Evolutionary conservation across 192 early-diverging fungal species (phyloP), one percentile per base, ranked within the genome.

Genomic region (Backusella psychrophila): DNA sequence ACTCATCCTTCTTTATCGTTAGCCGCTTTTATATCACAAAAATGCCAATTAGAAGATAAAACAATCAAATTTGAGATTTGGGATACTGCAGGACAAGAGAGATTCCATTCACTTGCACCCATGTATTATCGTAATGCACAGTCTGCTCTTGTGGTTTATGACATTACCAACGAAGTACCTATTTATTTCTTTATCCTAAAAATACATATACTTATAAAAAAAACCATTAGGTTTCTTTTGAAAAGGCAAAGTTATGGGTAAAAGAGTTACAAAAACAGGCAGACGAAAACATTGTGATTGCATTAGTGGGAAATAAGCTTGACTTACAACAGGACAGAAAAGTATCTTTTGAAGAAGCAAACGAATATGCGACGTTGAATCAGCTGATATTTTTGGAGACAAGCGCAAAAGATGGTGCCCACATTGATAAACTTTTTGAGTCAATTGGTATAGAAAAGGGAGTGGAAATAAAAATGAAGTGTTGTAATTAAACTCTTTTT

Each of bases 71-170:
- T 95, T 67, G 90, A 93, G 78, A 93, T 94, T 66, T 95, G 93
- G 94, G 94, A 95, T 75, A 95, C 94, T 6, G 97, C 97, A 46
- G 97, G 97, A 46, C 97, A 99, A 87, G 97, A 99, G 82, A 86
- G 97, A 67, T 99, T 98, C 85, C 96, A 97, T 76, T 76, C 78
- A n/a, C 67, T 98, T 95, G 65, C 88, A 96, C 68, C 97, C 38
- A 93, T 98, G 96, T 99, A 99, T 85, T 99, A 99, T 85, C 85
- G 98, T 74, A 97, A 96, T 80, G 98, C 98, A 14, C 96, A 98
- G 85, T 97, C 97, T 36, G 97, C 97, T 6, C 91, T 98, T 4
- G 96, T 99, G 38, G 96, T 95, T 6, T 99, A 98, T 79, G 97
- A 99, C 83, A 93, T 99, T 71, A 99, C 97, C 5, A 90, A 90